Conservation (phyloP, 176 grass and related monocot genomes). For the Avena sativa region DNA sequence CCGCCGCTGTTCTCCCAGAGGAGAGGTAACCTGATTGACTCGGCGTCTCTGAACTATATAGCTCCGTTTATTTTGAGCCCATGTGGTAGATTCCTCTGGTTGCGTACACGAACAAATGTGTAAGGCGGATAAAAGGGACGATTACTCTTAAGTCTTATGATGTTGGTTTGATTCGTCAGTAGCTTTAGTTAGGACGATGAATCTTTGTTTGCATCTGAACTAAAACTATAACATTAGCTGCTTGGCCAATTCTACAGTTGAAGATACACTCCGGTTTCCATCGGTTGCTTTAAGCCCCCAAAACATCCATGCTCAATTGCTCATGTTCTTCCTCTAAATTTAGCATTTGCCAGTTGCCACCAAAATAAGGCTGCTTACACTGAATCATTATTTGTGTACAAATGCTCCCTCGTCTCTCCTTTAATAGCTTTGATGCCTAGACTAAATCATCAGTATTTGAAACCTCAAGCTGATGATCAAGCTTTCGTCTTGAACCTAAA, state of each 20-base stretch:
- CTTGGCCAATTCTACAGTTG: no score
- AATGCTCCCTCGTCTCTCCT: background rate
- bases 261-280: background rate
- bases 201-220: background rate
- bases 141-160: background rate
- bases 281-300: background rate
- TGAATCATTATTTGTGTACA: background rate
- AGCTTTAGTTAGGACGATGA: background rate
- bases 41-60: background rate
- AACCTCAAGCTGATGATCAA: background rate
- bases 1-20: constrained; percentile 84
- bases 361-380: background rate
- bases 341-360: background rate
- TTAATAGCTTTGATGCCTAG: background rate
- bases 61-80: background rate
- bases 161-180: background rate
- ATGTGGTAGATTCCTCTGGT: background rate
- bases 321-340: background rate
- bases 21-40: constrained; percentile 59
- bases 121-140: background rate
- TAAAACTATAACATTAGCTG: background rate
- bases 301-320: background rate
- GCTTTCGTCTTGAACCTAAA: background rate
- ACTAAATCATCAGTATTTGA: background rate
- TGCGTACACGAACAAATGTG: background rate